A percentile compares a stretch with the other conserved stretches of the same genome.
Evolutionary conservation across 768 basidiomycete genomes (phyloP).

Genomic region (Xanthoconium purpureum): DNA sequence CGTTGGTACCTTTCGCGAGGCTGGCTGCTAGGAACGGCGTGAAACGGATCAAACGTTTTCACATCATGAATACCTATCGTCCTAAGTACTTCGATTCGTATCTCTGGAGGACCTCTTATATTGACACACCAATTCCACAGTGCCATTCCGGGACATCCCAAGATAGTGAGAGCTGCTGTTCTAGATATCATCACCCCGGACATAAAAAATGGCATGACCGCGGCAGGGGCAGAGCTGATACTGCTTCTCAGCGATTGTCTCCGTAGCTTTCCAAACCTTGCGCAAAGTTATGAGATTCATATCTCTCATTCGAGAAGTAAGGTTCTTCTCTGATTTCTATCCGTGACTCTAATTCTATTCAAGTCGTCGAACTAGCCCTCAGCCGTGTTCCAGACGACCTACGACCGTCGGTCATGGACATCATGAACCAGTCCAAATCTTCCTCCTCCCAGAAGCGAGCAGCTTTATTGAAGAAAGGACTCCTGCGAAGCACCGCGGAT

Average conservation of each 20-base stretch:
- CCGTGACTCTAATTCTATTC: conserved; percentile 3
- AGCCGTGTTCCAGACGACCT: conserved; percentile 57
- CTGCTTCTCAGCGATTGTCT: conserved; percentile 65
- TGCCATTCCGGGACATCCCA: conserved; percentile 69
- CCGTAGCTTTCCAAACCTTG: conserved; percentile 67
- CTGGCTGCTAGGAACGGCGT: conserved; percentile 66
- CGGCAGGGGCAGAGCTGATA: conserved; percentile 73
- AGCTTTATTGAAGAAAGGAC: conserved; percentile 63
- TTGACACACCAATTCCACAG: conserved; percentile 33
- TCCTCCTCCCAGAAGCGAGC: conserved; percentile 67
- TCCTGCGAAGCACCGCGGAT: conserved; percentile 64
- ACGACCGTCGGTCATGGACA: conserved; percentile 56
- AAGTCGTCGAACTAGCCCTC: conserved; percentile 67
- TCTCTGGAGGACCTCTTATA: background rate
- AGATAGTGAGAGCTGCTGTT: conserved; percentile 67
- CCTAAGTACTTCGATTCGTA: conserved; percentile 49
- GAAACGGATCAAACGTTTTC: conserved; percentile 78
- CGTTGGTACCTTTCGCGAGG: conserved; percentile 76
- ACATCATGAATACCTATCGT: conserved; percentile 69
- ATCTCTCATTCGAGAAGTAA: conserved; percentile 75
- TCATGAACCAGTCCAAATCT: conserved; percentile 64
- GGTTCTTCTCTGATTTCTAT: background rate
- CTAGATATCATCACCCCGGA: conserved; percentile 85
- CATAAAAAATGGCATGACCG: conserved; percentile 55
- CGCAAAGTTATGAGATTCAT: conserved; percentile 68